Evolutionary conservation across 176 grass and related monocot genomes (phyloP).

Genomic region (Raddia distichophylla): DNA sequence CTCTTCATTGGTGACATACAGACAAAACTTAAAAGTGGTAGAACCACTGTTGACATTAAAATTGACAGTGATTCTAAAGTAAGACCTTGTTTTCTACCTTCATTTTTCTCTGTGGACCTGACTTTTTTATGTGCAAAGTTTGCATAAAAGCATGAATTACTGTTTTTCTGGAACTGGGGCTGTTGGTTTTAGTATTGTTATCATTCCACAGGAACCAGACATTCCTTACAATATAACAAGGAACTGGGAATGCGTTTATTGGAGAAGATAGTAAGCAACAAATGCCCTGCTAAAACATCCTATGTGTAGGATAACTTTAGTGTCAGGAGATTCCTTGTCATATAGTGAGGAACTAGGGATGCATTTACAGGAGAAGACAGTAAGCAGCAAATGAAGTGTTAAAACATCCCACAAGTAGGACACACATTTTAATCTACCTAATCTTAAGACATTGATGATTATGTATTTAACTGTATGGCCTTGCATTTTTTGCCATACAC

Average conservation of each 20-base stretch:
- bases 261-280: conserved; percentile 9
- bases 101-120: neutral
- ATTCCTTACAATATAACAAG: neutral
- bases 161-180: neutral
- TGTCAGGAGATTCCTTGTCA: neutral
- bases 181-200: conserved; percentile 14
- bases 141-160: neutral
- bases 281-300: neutral
- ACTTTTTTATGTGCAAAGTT: neutral
- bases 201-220: neutral
- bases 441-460: neutral
- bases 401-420: neutral
- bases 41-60: conserved; percentile 74
- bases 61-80: conserved; percentile 81
- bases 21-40: conserved; percentile 67
- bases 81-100: neutral
- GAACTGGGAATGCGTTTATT: neutral
- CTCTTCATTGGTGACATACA: conserved; percentile 80
- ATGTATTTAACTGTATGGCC: neutral
- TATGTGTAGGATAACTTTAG: neutral
- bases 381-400: neutral
- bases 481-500: conserved; percentile 23
- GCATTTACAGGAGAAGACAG: conserved; percentile 6
- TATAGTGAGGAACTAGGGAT: neutral
- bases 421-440: neutral